Evolutionary conservation across 495 filamentous ascomycete genomes (phyloP).

Genomic region (Pyronema omphalodes): DNA sequence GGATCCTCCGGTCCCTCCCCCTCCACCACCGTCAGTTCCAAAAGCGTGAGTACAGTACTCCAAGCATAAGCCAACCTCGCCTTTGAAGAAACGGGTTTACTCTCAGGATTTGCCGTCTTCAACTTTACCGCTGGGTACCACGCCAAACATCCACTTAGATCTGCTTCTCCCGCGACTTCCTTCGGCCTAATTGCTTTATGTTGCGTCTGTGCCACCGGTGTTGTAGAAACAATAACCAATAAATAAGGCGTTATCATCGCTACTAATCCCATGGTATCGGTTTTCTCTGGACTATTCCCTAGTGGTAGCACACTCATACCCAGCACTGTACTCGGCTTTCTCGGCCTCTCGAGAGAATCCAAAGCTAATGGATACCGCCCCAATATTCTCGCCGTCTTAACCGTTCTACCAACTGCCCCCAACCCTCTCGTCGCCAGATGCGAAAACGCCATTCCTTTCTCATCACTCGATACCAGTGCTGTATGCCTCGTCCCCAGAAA

Average conservation of each 20-base stretch:
- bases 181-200: slow-evolving; percentile 81
- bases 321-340: slow-evolving; percentile 89
- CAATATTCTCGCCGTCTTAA: slow-evolving; percentile 78
- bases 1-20: slow-evolving; percentile 47
- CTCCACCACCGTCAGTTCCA: slow-evolving; percentile 49
- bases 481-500: slow-evolving; percentile 94
- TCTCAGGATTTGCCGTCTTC: slow-evolving; percentile 43
- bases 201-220: slow-evolving; percentile 86
- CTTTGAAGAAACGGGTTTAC: slow-evolving; percentile 33
- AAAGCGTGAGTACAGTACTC: slow-evolving; percentile 84
- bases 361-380: slow-evolving; percentile 64
- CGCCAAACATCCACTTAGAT: slow-evolving; percentile 80
- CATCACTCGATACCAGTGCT: slow-evolving; percentile 92
- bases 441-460: slow-evolving; percentile 92
- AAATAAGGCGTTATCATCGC: slow-evolving; percentile 94
- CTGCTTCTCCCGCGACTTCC: slow-evolving; percentile 70
- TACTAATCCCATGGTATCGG: slow-evolving; percentile 76
- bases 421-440: slow-evolving; percentile 85
- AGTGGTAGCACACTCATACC: slow-evolving; percentile 80
- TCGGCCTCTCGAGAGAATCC: slow-evolving; percentile 38
- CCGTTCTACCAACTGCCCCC: slow-evolving; percentile 62
- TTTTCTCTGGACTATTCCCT: slow-evolving; percentile 74
- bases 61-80: slow-evolving; percentile 94
- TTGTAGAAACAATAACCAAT: slow-evolving; percentile 89
- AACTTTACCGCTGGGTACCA: slow-evolving; percentile 95